Evolutionary conservation across 768 basidiomycete genomes (phyloP).

Genomic region (Phylloporus rhodoxanthus): DNA sequence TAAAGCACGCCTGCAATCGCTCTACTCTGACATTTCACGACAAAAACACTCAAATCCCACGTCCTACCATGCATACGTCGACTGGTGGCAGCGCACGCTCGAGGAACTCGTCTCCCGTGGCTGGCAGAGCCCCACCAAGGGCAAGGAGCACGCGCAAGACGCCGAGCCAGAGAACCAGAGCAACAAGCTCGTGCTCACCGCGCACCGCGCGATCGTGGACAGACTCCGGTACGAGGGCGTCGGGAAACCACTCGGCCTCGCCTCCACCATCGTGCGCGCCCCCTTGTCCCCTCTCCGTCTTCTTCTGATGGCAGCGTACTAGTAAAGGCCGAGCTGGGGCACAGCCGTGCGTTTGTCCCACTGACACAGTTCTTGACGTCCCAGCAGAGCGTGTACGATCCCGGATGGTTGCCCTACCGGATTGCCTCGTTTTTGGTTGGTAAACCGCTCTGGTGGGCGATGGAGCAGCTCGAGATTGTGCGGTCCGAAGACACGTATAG

Average conservation of each 20-base stretch:
- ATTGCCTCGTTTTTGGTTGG: slow-evolving; percentile 68
- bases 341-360: slow-evolving; percentile 40
- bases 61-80: slow-evolving; percentile 71
- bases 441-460: slow-evolving; percentile 81
- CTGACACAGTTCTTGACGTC: slow-evolving; percentile 51
- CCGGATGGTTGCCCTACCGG: slow-evolving; percentile 64
- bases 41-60: slow-evolving; percentile 83
- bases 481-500: slow-evolving; percentile 51
- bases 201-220: slow-evolving; percentile 49
- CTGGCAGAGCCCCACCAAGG: slow-evolving; percentile 34
- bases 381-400: slow-evolving; percentile 57
- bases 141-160: slow-evolving; percentile 8
- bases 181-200: slow-evolving; percentile 59
- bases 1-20: slow-evolving; percentile 57
- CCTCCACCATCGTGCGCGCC: slow-evolving; percentile 65
- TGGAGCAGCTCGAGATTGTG: slow-evolving; percentile 71
- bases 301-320: slow-evolving; percentile 34
- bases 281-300: not conserved
- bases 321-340: slow-evolving; percentile 65
- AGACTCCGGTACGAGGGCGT: slow-evolving; percentile 57
- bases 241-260: slow-evolving; percentile 70
- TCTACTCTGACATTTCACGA: slow-evolving; percentile 83
- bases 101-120: slow-evolving; percentile 56
- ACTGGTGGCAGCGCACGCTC: slow-evolving; percentile 81
- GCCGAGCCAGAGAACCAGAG: slow-evolving; percentile 15